Evolutionary conservation across 2,329 filamentous ascomycete species (phyloP).

Genomic region (Diplodia corticola): DNA sequence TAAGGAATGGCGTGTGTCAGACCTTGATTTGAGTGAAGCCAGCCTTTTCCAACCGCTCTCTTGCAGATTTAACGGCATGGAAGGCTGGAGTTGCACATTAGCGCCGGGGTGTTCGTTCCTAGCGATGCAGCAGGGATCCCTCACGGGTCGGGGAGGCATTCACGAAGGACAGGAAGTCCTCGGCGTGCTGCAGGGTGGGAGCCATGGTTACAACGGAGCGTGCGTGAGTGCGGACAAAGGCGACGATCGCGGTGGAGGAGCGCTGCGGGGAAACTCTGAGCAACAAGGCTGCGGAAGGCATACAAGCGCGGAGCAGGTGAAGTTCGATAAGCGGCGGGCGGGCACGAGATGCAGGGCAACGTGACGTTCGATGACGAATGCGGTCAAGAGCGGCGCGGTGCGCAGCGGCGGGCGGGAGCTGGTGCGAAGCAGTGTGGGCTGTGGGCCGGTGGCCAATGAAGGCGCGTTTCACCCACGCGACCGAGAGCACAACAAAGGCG

Average conservation of each 20-base stretch:
- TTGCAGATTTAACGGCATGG: constrained; percentile 83
- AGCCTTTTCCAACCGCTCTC: constrained; percentile 72
- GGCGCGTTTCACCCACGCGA: constrained; percentile 12
- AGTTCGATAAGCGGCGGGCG: constrained; percentile 9
- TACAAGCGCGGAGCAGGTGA: neutral
- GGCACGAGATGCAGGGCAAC: constrained; percentile 17
- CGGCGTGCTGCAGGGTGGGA: constrained; percentile 52
- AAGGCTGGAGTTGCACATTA: constrained; percentile 64
- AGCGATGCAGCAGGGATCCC: constrained; percentile 1
- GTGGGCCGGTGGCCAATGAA: constrained; percentile 10
- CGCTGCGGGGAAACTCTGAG: constrained; percentile 27
- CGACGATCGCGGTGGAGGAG: neutral
- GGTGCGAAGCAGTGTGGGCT: constrained; percentile 1
- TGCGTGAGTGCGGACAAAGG: constrained; percentile 18
- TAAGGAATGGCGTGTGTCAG: constrained; percentile 21
- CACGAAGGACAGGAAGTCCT: constrained; percentile 90
- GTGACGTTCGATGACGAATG: constrained; percentile 17
- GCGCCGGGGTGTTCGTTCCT: constrained; percentile 9
- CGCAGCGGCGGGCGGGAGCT: constrained; percentile 5
- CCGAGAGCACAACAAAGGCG: constrained; percentile 16
- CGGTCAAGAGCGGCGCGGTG: constrained; percentile 16
- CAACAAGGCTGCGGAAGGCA: constrained; percentile 23
- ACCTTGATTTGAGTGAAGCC: constrained; percentile 84
- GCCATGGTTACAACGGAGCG: constrained; percentile 35
- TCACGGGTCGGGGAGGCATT: constrained; percentile 90